Base-by-base conservation (phyloP, 805 yeast genomes). In the Starmerella cellae region DNA sequence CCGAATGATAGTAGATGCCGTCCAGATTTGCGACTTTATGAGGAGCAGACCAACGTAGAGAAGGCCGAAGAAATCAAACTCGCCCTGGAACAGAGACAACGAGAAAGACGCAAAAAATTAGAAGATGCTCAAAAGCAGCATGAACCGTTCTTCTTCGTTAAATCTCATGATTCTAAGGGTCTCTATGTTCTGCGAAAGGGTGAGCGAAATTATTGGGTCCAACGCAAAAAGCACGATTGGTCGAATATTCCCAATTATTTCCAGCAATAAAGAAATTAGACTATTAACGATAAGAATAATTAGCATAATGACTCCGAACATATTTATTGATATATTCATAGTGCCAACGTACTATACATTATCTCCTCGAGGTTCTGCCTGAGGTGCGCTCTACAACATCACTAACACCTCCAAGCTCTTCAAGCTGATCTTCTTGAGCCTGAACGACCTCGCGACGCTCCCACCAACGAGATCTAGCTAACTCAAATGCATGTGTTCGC, bases 391-490 rank as follows among this genome's bases (percentile, higher is more conserved):
- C 95, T 8, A 88, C 66, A 29, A 88, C 77, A 45, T 82, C 94
- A 16, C 82, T 93, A 47, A 84, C 87, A 45, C 94, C 95, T 38
- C 94, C 94, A 60, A 81, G 57, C 53, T 85, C 95, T 61, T 88
- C 96, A 53, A 82, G 63, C 57, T 77, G 75, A 53, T 88, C 97
- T 63, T 88, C 98, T 39, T 82, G 81, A 32, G 75, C 71, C 59
- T 93, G 77, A 20, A 88, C 78, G 55, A 78, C 88, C 54, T 88
- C 97, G 64, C 96, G 77, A 66, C 97, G 80, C 60, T 88, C 97
- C 97, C 97, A 88, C 91, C 94, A 88, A 65, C 98, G 75, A 51
- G 80, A 88, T 62, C 87, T 94, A 60, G 91, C 80, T 47, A 88
- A 63, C 48, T 85, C 95, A 58, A 88, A 88, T 0, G 96, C 79